Evolutionary conservation across 225 moss, liverwort and hornwort species (phyloP), one percentile per base, ranked within the genome.

Genomic region (Pseudisothecium myosuroides): DNA sequence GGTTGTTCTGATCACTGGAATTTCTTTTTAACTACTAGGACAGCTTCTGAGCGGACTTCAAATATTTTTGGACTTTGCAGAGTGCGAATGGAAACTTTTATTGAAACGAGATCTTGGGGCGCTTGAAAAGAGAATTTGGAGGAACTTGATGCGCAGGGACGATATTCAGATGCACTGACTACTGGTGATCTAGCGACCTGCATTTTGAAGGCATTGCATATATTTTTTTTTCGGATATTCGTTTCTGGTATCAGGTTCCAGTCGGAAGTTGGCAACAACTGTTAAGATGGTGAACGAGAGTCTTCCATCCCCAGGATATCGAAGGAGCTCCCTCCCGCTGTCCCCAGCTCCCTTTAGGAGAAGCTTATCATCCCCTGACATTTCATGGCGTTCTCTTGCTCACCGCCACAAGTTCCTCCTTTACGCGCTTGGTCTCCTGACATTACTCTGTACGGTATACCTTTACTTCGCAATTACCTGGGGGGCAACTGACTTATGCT

Each of bases 351-450:
- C 94, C 69, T 90, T 89, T 60, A 91, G 58, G 72, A 94, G 92
- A 89, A 90, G 82, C 85, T 73, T 88, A 82, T 93, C 93, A 81
- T 81, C 85, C 75, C 88, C 92, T 52, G 95, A 94, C 66, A 76
- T 84, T 88, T 94, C 94, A 87, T 95, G 95, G 94, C 90, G 89
- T 65, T 76, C 94, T 86, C 91, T 94, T 60, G 92, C 91, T 59
- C 93, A 88, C 86, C 94, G 95, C 75, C 95, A 95, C 87, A 92
- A 94, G 91, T 95, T 95, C 87, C 91, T 95, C 55, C 95, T 95
- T 41, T 89, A 84, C 72, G 93, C 88, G 88, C 95, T 95, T 74
- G 92, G 91, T 17, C 90, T 95, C 84, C 90, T 95, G 90, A 89
- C 92, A 36, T 84, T 93, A 66, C 94, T 95, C 64, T 95, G 95